Evolutionary conservation across 1,284 basidiomycete species (phyloP), one percentile per base, ranked within the genome.

Genomic region (Ganoderma multipileum): DNA sequence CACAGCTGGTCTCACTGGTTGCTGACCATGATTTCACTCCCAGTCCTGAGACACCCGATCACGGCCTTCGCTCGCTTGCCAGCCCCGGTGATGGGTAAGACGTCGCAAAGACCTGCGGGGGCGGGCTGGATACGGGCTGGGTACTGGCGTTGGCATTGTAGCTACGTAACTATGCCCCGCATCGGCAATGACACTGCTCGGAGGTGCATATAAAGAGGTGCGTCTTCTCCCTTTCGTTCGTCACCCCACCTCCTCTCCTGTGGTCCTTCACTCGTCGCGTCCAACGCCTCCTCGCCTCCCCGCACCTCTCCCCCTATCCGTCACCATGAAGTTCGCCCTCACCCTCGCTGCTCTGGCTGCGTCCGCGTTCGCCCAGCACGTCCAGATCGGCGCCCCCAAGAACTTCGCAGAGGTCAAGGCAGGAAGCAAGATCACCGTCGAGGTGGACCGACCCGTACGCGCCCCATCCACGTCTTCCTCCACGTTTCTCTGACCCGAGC

Each of bases 371-470:
- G 86, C 83, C 5, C 86, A 89, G 73, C 68, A 66, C 47, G 74
- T 83, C 59, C 23, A 26, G 39, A 84, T 88, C 58, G 77, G 79
- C 2, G 71, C 71, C 6, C 86, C 87, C 1, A 9, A 65, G 0
- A 69, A 76, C 8, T 79, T 81, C 3, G 58, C 79, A 3, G 68
- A 73, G 0, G 75, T 86, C 18, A 58, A 65, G 0, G 75, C 82
- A 30, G 84, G 84, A 14, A 71, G 77, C 4, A 72, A 71, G 26
- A 50, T 86, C 58, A 78, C 74, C 36, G 81, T 88, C 3, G 79
- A 84, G 65, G 73, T 88, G 44, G 80, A 82, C 64, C 79, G 80
- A 63, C 81, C 82, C 1, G 86, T 87, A 72, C 52, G 83, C 79
- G 2, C 20, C 6, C 47, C 57, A 20, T 26, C 38, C 5, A 6